Base-by-base conservation (phyloP, 768 basidiomycete species). In the Xerocomus brunneocitrinus region DNA sequence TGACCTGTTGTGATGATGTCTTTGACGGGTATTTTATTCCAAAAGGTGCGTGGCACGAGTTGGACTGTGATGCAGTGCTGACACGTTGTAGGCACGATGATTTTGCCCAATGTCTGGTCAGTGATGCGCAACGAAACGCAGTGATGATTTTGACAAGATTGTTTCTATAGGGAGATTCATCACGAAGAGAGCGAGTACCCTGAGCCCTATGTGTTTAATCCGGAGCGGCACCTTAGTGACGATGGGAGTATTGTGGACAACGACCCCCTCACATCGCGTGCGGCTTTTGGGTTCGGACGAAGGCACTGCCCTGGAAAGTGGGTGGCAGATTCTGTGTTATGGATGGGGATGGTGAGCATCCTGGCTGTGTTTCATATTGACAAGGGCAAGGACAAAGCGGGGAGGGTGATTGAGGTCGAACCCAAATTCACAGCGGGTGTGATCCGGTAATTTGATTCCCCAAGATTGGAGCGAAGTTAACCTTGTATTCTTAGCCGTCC, bases 11-110 rank as follows among this genome's bases (percentile, higher is more conserved):
- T 8, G 77, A 80, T 43, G 79, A 81, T 54, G 60, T 70, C 4
- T 80, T 77, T 52, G 69, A 74, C 2, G 78, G 75, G 1, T 73
- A 72, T 54, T 64, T 62, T 41, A 70, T 74, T 36, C 73, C 74
- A 14, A 67, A 67, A 53, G 74, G 73, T 70, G 41, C 30, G 68
- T 4, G 32, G 5, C 38, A 14, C 0, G 39, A 47, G 19, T 31
- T 43, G 38, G 49, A 50, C 13, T 3, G 22, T 22, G 47, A 24
- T 47, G 32, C 41, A 7, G 19, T 56, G 16, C 36, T 59, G 47
- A 64, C 39, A n/a, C 9, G 28, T 14, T 8, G 27, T 46, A 65
- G 64, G 64, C 12, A 57, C 63, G 32, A 61, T 68, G 58, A 49
- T 70, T 47, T 35, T 67, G 36, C 58, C 66, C 32, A 67, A 68